Evolutionary conservation across 352 stramenopile genomes (phyloP).

Genomic region (Globisporangium radiosum): DNA sequence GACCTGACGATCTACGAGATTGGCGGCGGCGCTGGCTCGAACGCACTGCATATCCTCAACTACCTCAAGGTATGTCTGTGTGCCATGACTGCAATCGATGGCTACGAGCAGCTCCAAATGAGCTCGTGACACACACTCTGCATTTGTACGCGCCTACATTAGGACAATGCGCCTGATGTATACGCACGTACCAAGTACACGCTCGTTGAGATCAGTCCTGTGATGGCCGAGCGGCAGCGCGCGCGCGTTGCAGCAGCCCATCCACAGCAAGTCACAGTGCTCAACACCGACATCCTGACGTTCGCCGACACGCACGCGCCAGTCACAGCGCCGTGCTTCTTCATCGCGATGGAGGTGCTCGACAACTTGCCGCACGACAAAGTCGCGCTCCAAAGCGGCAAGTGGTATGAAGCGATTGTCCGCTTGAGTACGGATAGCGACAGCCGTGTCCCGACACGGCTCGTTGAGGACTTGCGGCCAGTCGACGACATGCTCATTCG

Average conservation of each 20-base stretch:
- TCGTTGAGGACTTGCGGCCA: slow-evolving; percentile 44
- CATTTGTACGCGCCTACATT: background rate
- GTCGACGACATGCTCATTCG: slow-evolving; percentile 67
- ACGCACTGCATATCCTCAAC: slow-evolving; percentile 88
- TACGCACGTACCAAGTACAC: slow-evolving; percentile 84
- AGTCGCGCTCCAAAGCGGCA: slow-evolving; percentile 59
- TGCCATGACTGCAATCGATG: background rate
- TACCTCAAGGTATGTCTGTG: slow-evolving; percentile 41
- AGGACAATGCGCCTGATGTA: slow-evolving; percentile 55
- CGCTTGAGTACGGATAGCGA: slow-evolving; percentile 14
- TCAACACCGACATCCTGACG: slow-evolving; percentile 80
- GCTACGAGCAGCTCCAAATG: too few relatives aligned
- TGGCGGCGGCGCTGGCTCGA: slow-evolving; percentile 83
- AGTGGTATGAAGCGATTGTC: slow-evolving; percentile 74
- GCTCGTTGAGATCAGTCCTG: slow-evolving; percentile 84
- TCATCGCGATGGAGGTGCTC: slow-evolving; percentile 85
- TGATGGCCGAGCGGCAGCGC: slow-evolving; percentile 79
- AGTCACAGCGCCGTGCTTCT: slow-evolving; percentile 59
- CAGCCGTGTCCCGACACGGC: slow-evolving; percentile 6
- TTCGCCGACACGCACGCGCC: slow-evolving; percentile 52
- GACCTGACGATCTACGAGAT: slow-evolving; percentile 81
- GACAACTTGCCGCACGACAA: slow-evolving; percentile 92
- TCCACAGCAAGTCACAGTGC: slow-evolving; percentile 51
- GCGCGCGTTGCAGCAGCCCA: slow-evolving; percentile 52
- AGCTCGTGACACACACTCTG: background rate